Evolutionary conservation across 2,329 filamentous ascomycete species (phyloP).

Genomic region (Didymella keratinophila): DNA sequence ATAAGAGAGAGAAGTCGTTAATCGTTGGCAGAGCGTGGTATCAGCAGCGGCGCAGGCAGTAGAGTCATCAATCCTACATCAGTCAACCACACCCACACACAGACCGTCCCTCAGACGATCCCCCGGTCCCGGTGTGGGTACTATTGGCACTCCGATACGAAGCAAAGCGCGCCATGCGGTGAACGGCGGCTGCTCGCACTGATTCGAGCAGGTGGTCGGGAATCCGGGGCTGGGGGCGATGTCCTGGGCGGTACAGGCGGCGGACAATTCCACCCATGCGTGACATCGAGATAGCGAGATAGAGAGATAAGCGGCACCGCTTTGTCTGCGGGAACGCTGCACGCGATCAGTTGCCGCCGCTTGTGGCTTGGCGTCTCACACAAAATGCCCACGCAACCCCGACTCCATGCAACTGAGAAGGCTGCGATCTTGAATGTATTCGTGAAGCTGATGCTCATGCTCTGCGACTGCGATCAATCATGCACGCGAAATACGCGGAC

Average conservation of each 20-base stretch:
- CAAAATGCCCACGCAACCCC: neutral
- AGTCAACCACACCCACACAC: constrained; percentile 27
- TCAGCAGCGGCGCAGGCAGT: constrained; percentile 1
- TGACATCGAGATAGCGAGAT: constrained; percentile 22
- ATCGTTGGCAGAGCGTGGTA: constrained; percentile 8
- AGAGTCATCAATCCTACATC: constrained; percentile 29
- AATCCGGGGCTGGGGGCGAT: constrained; percentile 19
- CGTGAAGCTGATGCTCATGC: neutral
- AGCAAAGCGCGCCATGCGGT: constrained; percentile 25
- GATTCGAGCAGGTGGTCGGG: constrained; percentile 27
- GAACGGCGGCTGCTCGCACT: constrained; percentile 28
- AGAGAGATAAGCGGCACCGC: constrained; percentile 18
- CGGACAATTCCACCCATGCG: no score
- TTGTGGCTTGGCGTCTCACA: constrained; percentile 32
- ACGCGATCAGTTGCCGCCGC: constrained; percentile 33
- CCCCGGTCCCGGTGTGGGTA: constrained; percentile 23
- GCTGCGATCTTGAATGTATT: no score
- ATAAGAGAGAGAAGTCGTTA: neutral
- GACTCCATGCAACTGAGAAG: no score
- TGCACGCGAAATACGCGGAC: constrained; percentile 18
- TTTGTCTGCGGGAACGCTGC: constrained; percentile 12
- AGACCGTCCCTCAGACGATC: constrained; percentile 25
- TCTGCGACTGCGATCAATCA: neutral
- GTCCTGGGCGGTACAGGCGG: constrained; percentile 2
- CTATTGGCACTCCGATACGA: constrained; percentile 34